phyloP scores from a whole-genome alignment of 139 green algal species.

The Zygnema cylindricum region DNA sequence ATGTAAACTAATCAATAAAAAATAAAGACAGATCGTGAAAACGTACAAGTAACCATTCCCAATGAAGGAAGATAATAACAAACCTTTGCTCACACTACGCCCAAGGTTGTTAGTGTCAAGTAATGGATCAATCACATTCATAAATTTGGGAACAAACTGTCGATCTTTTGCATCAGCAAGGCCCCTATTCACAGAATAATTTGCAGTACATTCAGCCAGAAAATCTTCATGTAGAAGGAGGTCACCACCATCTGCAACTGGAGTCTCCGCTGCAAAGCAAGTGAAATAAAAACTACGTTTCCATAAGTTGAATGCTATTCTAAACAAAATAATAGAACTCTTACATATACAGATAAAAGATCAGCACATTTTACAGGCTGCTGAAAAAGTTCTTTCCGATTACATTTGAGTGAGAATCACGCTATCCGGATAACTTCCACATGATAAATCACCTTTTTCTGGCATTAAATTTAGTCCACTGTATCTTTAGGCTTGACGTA shows the following conservation, averaged over 20 bases:
- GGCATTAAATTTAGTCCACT: too few species aligned
- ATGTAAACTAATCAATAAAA: too few species aligned
- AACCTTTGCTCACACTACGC: conserved; percentile 78
- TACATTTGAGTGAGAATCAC: too few species aligned
- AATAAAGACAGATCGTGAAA: too few species aligned
- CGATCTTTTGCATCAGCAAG: neutral
- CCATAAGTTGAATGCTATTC: neutral
- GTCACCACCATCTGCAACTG: conserved; percentile 13
- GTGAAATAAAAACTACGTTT: neutral
- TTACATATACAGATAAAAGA: neutral
- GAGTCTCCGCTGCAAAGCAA: conserved; percentile 22
- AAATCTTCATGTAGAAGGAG: conserved; percentile 56
- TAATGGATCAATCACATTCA: conserved; percentile 96
- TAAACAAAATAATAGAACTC: conserved; percentile 19
- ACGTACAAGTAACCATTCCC: too few species aligned
- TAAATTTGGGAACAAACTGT: conserved; percentile 69
- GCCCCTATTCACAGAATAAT: conserved; percentile 63
- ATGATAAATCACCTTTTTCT: too few species aligned
- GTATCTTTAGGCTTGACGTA: too few species aligned
- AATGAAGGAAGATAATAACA: too few species aligned
- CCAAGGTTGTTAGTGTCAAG: conserved; percentile 95
- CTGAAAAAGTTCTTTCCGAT: too few species aligned
- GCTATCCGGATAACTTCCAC: too few species aligned
- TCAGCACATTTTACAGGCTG: neutral
- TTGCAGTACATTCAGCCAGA: conserved; percentile 52